Percentiles rank a stretch among this genome's conserved stretches.
Evolutionary conservation across 192 early-diverging fungal genomes (phyloP).

Genomic region (Jimgerdemannia lactiflua): DNA sequence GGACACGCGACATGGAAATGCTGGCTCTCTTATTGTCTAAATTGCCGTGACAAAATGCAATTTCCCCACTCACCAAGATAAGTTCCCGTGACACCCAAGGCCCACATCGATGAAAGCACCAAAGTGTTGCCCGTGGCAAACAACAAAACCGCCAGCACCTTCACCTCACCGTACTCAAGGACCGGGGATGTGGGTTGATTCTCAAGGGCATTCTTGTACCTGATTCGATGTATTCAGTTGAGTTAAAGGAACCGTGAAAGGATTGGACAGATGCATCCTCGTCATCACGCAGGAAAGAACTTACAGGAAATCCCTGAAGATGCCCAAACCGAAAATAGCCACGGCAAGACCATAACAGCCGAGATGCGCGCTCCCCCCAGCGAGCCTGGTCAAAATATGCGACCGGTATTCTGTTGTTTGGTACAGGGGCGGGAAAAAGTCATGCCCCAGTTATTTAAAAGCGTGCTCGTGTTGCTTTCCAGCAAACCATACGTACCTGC

Average conservation of each 20-base stretch:
- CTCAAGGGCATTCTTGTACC: constrained; percentile 67
- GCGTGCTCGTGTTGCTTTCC: too few species aligned
- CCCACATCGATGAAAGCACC: constrained; percentile 82
- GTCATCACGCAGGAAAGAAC: neutral
- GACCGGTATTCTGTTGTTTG: constrained; percentile 65
- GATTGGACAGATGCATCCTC: neutral
- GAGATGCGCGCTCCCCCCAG: constrained; percentile 58
- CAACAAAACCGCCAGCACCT: constrained; percentile 42
- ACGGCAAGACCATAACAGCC: constrained; percentile 84
- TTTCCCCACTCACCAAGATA: constrained; percentile 63
- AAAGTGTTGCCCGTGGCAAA: constrained; percentile 67
- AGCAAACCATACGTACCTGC: constrained; percentile 40
- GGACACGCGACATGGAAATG: neutral
- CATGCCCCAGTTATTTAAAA: too few species aligned
- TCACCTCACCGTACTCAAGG: constrained; percentile 45
- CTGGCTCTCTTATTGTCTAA: neutral
- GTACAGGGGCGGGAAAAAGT: too few species aligned
- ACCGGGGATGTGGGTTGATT: constrained; percentile 58
- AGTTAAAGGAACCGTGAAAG: neutral
- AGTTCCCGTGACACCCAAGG: constrained; percentile 86
- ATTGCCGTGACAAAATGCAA: neutral
- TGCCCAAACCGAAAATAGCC: constrained; percentile 78
- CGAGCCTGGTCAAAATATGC: constrained; percentile 66
- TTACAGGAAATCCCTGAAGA: constrained; percentile 77
- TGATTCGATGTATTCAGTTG: constrained; percentile 10